Conservation (phyloP, 495 filamentous ascomycete genomes). For the Neurospora sublineolata region DNA sequence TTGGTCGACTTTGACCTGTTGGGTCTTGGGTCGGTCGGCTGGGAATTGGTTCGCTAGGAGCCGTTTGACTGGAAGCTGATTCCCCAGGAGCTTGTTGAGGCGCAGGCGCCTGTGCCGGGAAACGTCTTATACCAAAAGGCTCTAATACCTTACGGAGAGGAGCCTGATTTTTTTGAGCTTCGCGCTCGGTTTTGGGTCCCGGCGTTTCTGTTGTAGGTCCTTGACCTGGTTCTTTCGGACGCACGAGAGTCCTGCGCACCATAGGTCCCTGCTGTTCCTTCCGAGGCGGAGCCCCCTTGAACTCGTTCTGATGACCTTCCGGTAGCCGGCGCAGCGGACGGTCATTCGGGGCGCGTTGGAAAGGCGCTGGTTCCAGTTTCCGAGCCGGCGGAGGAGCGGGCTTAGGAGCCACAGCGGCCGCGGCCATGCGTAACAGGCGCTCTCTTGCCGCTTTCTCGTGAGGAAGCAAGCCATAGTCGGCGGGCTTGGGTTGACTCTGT, state of each 20-base stretch:
- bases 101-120: not conserved
- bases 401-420: not conserved
- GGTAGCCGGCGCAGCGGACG: not conserved
- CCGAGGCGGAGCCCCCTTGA: not conserved
- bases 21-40: not conserved
- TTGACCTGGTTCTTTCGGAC: not conserved
- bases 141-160: not conserved
- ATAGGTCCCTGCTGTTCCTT: not conserved
- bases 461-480: conserved; percentile 8
- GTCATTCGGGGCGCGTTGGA: not conserved
- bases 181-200: not conserved
- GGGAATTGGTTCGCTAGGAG: not conserved
- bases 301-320: not conserved
- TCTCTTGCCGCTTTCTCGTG: conserved; percentile 14
- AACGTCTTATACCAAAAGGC: not conserved
- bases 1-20: not conserved
- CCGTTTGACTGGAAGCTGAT: not conserved
- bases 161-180: not conserved
- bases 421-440: not conserved
- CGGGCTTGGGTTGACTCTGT: not conserved
- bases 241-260: not conserved
- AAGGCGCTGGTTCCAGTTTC: not conserved
- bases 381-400: not conserved
- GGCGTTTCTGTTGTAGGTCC: not conserved
- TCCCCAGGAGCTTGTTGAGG: not conserved